Percentiles rank a stretch among this genome's conserved stretches.
Evolutionary conservation across 306 rosid species (phyloP).

Genomic region (Prunus dulcis): DNA sequence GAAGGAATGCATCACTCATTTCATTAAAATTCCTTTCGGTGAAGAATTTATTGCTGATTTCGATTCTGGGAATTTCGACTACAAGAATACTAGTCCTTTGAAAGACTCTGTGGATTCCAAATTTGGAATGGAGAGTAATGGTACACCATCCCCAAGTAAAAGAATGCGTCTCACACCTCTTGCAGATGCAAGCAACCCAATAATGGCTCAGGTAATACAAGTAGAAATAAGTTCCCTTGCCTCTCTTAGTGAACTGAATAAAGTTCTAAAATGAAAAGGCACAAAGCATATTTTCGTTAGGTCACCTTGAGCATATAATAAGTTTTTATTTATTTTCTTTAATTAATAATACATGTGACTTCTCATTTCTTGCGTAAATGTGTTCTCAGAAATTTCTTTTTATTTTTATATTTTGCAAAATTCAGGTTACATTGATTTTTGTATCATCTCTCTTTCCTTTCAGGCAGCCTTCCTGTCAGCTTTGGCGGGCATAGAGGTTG

Average conservation of each 20-base stretch:
- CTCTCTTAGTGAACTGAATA: no score
- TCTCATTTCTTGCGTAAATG: neutral
- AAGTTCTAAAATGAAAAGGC: no score
- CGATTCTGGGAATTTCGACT: neutral
- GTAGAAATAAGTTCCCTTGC: no score
- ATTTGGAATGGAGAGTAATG: slow-evolving; percentile 29
- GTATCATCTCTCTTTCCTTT: no score
- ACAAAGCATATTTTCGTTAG: no score
- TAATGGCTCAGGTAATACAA: slow-evolving; percentile 64
- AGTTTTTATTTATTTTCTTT: no score
- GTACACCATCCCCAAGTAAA: slow-evolving; percentile 36
- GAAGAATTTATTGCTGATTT: slow-evolving; percentile 52
- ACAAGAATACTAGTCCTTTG: slow-evolving; percentile 23
- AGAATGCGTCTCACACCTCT: slow-evolving; percentile 81
- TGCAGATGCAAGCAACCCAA: slow-evolving; percentile 96
- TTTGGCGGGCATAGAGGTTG: slow-evolving; percentile 65
- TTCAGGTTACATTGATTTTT: neutral
- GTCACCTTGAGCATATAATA: no score
- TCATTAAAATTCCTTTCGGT: slow-evolving; percentile 79
- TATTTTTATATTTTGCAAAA: no score
- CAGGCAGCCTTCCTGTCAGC: slow-evolving; percentile 88
- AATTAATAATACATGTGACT: neutral
- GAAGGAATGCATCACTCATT: slow-evolving; percentile 80
- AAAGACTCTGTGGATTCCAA: slow-evolving; percentile 35
- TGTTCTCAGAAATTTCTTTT: neutral